These are phyloP conservation scores for Flaveria floridana DNA, from an alignment of 140 eudicot species.

Conservation along the genomic window DNA sequence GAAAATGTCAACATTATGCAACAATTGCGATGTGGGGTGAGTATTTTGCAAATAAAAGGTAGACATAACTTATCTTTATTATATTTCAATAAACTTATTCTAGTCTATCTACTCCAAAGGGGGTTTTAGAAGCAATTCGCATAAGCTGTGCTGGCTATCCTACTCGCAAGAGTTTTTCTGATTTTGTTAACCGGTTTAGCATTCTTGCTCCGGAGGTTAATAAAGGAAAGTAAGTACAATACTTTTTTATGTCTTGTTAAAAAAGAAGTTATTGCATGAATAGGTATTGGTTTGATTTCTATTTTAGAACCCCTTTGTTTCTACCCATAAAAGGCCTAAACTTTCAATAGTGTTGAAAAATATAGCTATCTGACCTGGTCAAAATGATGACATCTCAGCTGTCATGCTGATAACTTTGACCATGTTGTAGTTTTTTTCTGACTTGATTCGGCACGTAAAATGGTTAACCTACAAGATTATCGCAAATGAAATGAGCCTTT, in stretches of 20 bases:
- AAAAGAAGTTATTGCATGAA: background rate
- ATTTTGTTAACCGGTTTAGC: constrained; percentile 73
- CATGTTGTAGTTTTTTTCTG: background rate
- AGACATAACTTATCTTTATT: background rate
- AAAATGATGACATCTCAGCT: background rate
- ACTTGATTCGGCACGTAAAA: background rate
- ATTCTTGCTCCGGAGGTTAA: constrained; percentile 84
- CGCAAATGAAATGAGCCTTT: constrained; percentile 2
- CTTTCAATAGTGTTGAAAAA: background rate
- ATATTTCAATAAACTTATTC: background rate
- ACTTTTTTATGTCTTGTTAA: background rate
- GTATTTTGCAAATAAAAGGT: constrained; percentile 33
- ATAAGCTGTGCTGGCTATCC: constrained; percentile 99
- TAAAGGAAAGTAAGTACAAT: constrained; percentile 63
- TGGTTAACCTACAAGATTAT: constrained; percentile 9
- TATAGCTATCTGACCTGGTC: background rate
- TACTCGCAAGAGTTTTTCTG: constrained; percentile 78
- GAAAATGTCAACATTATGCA: constrained; percentile 87
- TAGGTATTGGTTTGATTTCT: background rate
- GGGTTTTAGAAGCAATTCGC: constrained; percentile 98
- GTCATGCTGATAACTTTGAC: background rate
- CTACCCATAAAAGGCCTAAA: constrained; percentile 5
- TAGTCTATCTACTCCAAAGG: constrained; percentile 44
- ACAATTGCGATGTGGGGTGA: constrained; percentile 98
- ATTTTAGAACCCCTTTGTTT: background rate